Conservation (phyloP, 1,284 basidiomycete genomes). For the Prillingera fragicola region DNA sequence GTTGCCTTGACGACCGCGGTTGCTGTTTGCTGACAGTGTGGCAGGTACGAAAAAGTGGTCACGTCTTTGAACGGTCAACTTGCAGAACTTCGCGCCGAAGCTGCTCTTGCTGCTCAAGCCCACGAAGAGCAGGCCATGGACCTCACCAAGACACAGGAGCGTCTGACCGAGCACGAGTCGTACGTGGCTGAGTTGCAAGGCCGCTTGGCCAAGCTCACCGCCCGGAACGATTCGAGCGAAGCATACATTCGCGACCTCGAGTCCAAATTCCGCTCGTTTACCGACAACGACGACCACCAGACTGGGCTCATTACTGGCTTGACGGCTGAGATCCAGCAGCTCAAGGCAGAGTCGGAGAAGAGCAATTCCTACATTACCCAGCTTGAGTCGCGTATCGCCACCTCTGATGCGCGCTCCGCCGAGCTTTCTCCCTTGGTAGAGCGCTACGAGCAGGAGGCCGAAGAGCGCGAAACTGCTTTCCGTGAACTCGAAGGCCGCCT, state of each 20-base stretch:
- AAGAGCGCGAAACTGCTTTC: constrained; percentile 57
- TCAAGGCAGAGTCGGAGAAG: constrained; percentile 68
- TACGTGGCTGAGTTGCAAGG: constrained; percentile 79
- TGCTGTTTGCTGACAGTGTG: constrained; percentile 1
- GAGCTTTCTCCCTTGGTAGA: constrained; percentile 66
- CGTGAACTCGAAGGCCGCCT: constrained; percentile 67
- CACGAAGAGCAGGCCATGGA: constrained; percentile 84
- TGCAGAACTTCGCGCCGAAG: constrained; percentile 77
- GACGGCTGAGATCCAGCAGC: constrained; percentile 70
- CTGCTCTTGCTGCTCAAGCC: constrained; percentile 43
- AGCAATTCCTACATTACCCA: constrained; percentile 80
- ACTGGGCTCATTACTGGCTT: constrained; percentile 73
- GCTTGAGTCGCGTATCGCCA: constrained; percentile 72
- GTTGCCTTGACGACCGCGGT: constrained; percentile 8
- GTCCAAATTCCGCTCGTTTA: constrained; percentile 73
- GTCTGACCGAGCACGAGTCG: constrained; percentile 71
- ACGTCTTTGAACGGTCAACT: constrained; percentile 84
- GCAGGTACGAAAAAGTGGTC: constrained; percentile 86
- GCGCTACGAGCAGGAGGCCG: constrained; percentile 68
- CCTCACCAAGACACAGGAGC: constrained; percentile 59
- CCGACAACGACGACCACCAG: constrained; percentile 69
- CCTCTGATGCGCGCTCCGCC: constrained; percentile 69
- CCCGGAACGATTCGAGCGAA: constrained; percentile 86
- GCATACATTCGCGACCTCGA: constrained; percentile 90
- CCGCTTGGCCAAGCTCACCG: constrained; percentile 72